These are phyloP conservation scores for Herpetomonas samuelpessoai DNA, from an alignment of 208 protist species.

Conservation along the genomic window DNA sequence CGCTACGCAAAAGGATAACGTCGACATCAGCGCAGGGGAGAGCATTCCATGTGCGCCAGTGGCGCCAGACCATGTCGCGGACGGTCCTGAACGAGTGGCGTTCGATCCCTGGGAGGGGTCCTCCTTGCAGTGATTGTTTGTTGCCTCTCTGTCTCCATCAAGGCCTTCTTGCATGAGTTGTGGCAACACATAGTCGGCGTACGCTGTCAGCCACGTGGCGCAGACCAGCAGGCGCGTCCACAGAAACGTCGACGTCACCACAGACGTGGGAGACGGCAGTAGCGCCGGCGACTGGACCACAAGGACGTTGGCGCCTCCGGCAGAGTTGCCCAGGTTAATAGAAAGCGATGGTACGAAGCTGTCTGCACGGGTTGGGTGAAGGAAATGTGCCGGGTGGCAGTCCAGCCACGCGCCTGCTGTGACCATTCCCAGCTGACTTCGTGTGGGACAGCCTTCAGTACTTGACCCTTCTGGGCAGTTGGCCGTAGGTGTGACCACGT, in stretches of 20 bases:
- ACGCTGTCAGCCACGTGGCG: constrained; percentile 49
- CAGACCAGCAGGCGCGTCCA: constrained; percentile 65
- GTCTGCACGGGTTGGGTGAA: not conserved
- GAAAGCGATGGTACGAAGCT: too few species aligned
- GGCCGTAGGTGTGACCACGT: too few species aligned
- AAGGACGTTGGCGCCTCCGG: too few species aligned
- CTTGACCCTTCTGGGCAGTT: too few species aligned
- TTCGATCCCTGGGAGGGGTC: not conserved
- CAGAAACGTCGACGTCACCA: constrained; percentile 47
- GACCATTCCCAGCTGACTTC: too few species aligned
- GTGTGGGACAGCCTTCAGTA: too few species aligned
- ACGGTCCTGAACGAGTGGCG: too few species aligned
- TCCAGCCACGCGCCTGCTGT: too few species aligned
- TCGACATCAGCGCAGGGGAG: constrained; percentile 10
- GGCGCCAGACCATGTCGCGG: too few species aligned
- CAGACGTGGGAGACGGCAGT: constrained; percentile 32
- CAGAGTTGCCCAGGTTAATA: too few species aligned
- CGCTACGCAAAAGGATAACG: constrained; percentile 31
- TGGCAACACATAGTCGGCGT: constrained; percentile 27
- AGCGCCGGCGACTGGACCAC: constrained; percentile 26
- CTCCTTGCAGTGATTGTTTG: not conserved
- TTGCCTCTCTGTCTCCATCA: not conserved
- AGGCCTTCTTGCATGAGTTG: not conserved
- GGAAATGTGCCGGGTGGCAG: not conserved
- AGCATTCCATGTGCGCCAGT: too few species aligned